Percentiles rank a stretch among this genome's conserved stretches.
Evolutionary conservation across 1,139 yeast species (phyloP).

Genomic region (Hyphopichia burtonii): DNA sequence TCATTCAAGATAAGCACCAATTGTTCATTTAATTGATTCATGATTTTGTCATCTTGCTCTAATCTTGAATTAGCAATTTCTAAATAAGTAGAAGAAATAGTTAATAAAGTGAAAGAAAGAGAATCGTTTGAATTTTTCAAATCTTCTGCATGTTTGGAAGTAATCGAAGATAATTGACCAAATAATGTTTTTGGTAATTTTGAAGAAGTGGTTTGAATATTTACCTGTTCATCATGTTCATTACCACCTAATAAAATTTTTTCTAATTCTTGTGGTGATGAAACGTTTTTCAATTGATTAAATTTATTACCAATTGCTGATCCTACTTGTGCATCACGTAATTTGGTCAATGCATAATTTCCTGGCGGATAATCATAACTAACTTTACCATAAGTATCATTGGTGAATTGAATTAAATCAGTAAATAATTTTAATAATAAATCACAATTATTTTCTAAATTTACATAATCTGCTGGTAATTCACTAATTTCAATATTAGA

Average conservation of each 20-base stretch:
- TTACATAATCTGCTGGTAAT: conserved; percentile 69
- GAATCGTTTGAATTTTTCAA: conserved; percentile 45
- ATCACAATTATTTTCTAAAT: conserved; percentile 66
- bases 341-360: conserved; percentile 41
- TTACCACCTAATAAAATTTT: conserved; percentile 38
- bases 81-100: conserved; percentile 56
- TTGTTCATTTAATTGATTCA: conserved; percentile 54
- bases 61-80: conserved; percentile 62
- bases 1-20: conserved; percentile 51
- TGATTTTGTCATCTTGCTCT: conserved; percentile 63
- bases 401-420: conserved; percentile 55
- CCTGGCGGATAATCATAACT: conserved; percentile 78
- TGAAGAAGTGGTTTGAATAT: conserved; percentile 32
- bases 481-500: conserved; percentile 51
- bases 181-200: conserved; percentile 44
- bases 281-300: conserved; percentile 57
- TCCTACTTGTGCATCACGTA: conserved; percentile 63
- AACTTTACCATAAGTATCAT: conserved; percentile 60
- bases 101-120: conserved; percentile 53
- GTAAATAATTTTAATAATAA: conserved; percentile 58
- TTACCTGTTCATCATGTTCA: conserved; percentile 16
- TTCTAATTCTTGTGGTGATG: conserved; percentile 65
- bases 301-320: conserved; percentile 54
- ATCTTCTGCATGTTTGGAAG: conserved; percentile 38
- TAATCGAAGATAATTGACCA: conserved; percentile 40